Evolutionary conservation across 1,284 basidiomycete genomes (phyloP).

Genomic region (Cutaneotrichosporon curvatum): DNA sequence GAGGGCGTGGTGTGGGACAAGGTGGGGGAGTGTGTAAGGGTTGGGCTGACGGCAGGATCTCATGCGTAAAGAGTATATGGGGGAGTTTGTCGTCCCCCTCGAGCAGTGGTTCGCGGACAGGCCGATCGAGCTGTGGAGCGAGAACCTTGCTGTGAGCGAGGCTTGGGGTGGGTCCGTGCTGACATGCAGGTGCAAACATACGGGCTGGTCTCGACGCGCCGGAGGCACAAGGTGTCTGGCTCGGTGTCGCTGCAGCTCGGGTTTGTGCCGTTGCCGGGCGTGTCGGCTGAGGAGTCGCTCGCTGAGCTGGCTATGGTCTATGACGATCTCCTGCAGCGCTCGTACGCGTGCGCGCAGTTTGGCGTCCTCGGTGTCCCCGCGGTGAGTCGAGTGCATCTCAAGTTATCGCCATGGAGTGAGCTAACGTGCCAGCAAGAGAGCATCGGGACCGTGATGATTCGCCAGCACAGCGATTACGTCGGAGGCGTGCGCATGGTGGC

Average conservation of each 20-base stretch:
- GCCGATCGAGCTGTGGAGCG: slow-evolving; percentile 33
- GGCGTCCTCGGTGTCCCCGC: slow-evolving; percentile 60
- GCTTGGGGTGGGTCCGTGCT: not conserved
- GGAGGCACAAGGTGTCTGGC: slow-evolving; percentile 51
- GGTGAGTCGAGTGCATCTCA: no score
- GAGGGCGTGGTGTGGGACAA: slow-evolving; percentile 92
- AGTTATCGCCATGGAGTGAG: no score
- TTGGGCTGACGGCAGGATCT: slow-evolving; percentile 43
- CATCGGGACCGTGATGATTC: slow-evolving; percentile 63
- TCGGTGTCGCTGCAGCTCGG: slow-evolving; percentile 68
- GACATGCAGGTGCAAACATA: slow-evolving; percentile 8
- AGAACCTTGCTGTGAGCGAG: slow-evolving; percentile 32
- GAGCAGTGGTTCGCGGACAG: slow-evolving; percentile 69
- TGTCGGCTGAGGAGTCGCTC: slow-evolving; percentile 23
- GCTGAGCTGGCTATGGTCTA: slow-evolving; percentile 50
- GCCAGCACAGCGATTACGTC: not conserved
- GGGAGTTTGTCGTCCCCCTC: slow-evolving; percentile 69
- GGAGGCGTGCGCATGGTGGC: no score
- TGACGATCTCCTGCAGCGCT: slow-evolving; percentile 58
- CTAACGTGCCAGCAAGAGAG: slow-evolving; percentile 87
- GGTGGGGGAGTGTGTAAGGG: slow-evolving; percentile 49
- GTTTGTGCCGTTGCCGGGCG: slow-evolving; percentile 53
- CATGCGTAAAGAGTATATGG: slow-evolving; percentile 84
- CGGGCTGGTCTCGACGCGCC: slow-evolving; percentile 53
- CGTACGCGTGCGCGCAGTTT: slow-evolving; percentile 50